Base-by-base conservation (phyloP, 306 rosid genomes). In the Cucumis hystrix region DNA sequence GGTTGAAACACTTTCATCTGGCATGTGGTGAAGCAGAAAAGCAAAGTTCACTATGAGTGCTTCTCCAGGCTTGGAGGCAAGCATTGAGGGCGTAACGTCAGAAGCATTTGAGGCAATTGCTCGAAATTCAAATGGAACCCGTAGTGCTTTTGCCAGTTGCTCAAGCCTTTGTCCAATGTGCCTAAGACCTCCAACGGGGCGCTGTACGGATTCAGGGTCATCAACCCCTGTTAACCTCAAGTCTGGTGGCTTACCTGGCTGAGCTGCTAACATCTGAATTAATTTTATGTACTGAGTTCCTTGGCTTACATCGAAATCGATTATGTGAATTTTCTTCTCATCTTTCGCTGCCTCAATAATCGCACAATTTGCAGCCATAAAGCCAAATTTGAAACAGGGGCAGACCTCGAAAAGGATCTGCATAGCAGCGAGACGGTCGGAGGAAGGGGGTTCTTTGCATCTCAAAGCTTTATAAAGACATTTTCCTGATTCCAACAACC, bases 11-110 rank as follows among this genome's bases (percentile, higher is more conserved):
- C 97, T 95, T 84, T 95, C 99, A 55, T 95, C 97, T 8, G 96
- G 99, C 97, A 95, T 92, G 88, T 95, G 99, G 82, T 95, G 99
- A 78, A 95, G 99, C 89, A 86, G 96, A 79, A 92, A 95, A 45
- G 97, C 92, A 79, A 92, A 95, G 81, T 95, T 95, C 30, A 95
- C 91, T 11, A 92, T 65, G 49, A 95, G 91, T 72, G 96, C 97
- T 86, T 95, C 97, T 47, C 92, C 97, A 1, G 89, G 92, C 80
- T 58, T 83, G 75, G 88, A 86, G 30, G 82, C 83, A 21, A 95
- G 89, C 97, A 90, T 89, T 14, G 97, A 78, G 52, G 99, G 90
- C 62, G 85, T 80, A 77, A 91, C 87, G 16, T 84, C 61, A 23
- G 97, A 87, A 77, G 97, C 80, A 84, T 80, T 86, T 4, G 97